phyloP scores from a whole-genome alignment of 2,329 filamentous ascomycete species.

The Aspergillus fischeri region DNA sequence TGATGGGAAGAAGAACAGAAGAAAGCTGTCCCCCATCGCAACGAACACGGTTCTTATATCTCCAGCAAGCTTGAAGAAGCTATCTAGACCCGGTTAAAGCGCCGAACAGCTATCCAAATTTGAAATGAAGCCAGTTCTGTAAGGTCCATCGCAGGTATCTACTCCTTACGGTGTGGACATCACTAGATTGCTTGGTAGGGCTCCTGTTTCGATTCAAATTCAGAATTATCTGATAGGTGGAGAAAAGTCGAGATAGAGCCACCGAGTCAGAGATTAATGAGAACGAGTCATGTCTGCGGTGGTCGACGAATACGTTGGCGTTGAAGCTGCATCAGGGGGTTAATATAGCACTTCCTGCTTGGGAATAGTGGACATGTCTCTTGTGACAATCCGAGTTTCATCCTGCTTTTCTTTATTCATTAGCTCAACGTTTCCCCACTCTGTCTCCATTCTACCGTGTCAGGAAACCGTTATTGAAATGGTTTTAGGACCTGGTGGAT shows the following conservation, averaged over 20 bases:
- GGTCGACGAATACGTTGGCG: neutral
- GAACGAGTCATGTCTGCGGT: neutral
- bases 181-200: slow-evolving; percentile 18
- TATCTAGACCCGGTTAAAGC: slow-evolving; percentile 3
- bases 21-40: neutral
- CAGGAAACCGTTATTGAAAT: slow-evolving; percentile 7
- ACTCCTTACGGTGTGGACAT: slow-evolving; percentile 7
- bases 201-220: slow-evolving; percentile 7
- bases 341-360: slow-evolving; percentile 6
- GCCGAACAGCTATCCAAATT: slow-evolving; percentile 10
- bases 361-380: slow-evolving; percentile 18
- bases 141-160: slow-evolving; percentile 10
- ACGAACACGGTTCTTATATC: slow-evolving; percentile 15
- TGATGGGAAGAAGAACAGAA: slow-evolving; percentile 20
- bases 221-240: slow-evolving; percentile 18
- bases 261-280: slow-evolving; percentile 29
- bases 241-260: slow-evolving; percentile 20
- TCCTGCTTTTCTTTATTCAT: slow-evolving; percentile 7
- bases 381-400: slow-evolving; percentile 30
- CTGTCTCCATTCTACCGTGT: slow-evolving; percentile 10
- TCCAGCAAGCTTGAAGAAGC: neutral
- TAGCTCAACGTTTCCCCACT: slow-evolving; percentile 11
- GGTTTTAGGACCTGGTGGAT: neutral
- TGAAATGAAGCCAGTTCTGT: slow-evolving; percentile 10
- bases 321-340: neutral